phyloP scores from a whole-genome alignment of 1,139 yeast species.

The Saccharomyces hybrid region DNA sequence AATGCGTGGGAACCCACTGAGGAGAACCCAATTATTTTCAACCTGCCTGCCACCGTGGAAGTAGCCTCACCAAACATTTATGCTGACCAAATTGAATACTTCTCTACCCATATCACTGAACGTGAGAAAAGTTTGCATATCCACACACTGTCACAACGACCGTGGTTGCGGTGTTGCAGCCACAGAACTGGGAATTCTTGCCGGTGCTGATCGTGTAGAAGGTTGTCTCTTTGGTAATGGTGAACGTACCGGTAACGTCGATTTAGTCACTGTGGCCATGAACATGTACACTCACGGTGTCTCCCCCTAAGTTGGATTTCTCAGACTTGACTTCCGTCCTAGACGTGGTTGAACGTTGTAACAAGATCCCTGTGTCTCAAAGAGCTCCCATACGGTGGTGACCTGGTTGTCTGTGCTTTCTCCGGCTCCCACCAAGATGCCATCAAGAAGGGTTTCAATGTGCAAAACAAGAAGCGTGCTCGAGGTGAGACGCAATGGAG shows the following conservation, averaged over 20 bases:
- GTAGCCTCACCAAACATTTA: constrained; percentile 88
- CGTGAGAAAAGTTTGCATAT: constrained; percentile 81
- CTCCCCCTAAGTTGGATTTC: constrained; percentile 73
- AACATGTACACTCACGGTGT: constrained; percentile 94
- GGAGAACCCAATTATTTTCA: constrained; percentile 84
- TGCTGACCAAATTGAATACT: constrained; percentile 94
- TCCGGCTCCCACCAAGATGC: constrained; percentile 98
- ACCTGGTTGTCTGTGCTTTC: constrained; percentile 92
- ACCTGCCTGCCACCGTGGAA: constrained; percentile 97
- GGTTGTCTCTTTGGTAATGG: constrained; percentile 97
- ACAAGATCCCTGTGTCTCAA: constrained; percentile 86
- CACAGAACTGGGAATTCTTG: constrained; percentile 85
- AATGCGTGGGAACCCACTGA: constrained; percentile 83
- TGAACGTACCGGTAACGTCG: constrained; percentile 97
- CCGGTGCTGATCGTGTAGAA: constrained; percentile 96
- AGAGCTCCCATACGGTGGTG: constrained; percentile 97
- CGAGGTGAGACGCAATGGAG: constrained; percentile 54
- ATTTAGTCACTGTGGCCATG: constrained; percentile 83
- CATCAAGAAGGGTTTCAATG: constrained; percentile 85
- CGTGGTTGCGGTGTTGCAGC: constrained; percentile 98
- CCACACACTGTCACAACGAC: constrained; percentile 93
- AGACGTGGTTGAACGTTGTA: constrained; percentile 84
- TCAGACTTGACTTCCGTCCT: constrained; percentile 75
- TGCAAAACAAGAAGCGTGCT: constrained; percentile 44
- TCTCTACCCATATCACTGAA: constrained; percentile 65